Evolutionary conservation across 345 rosid genomes (phyloP), one percentile per base, ranked within the genome.

Genomic region (Sonneratia alba): DNA sequence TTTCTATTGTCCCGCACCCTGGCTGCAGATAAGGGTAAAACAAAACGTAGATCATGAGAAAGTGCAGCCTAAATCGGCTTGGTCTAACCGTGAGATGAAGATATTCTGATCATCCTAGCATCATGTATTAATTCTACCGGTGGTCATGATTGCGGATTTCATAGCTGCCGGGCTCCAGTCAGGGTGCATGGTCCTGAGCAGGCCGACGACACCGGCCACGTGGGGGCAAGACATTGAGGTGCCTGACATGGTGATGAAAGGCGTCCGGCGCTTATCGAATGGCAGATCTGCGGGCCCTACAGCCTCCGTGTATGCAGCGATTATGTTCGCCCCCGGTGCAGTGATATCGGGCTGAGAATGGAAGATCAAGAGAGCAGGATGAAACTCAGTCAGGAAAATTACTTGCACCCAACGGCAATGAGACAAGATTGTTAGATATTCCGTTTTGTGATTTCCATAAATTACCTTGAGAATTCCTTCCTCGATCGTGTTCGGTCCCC

Each of bases 161-260:
- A 86, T 81, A 4, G 86, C 81, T 4, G 90, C 81, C 0, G 88
- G 82, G 37, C 85, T 88, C 90, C 88, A 85, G 57, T 79, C 43
- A 0, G 83, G 86, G 62, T 85, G 75, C 42, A 84, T 72, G 8
- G 81, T 73, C 74, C 78, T 83, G 62, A 88, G 80, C 11, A 86
- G 88, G 43, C 85, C 87, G 21, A 67, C 87, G 43, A 86, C 70
- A 11, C 86, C 86, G 32, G 88, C 38, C 21, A 88, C 85, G 73
- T 82, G 86, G 64, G 87, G 90, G 42, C 87, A 83, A 14, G 87
- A 76, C 87, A 85, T 86, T 32, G 92, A 84, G 61, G 90, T 86
- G 40, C 88, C 91, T 0, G 86, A 86, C 8, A 48, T 12, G 0
- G 57, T 6, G 55, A 47, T 61, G 75, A 70, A 88, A 7, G 83